A percentile compares a stretch with the other conserved stretches of the same genome.
phyloP scores from a whole-genome alignment of 2,329 filamentous ascomycete genomes.

The Cladosporium sphaerospermum region DNA sequence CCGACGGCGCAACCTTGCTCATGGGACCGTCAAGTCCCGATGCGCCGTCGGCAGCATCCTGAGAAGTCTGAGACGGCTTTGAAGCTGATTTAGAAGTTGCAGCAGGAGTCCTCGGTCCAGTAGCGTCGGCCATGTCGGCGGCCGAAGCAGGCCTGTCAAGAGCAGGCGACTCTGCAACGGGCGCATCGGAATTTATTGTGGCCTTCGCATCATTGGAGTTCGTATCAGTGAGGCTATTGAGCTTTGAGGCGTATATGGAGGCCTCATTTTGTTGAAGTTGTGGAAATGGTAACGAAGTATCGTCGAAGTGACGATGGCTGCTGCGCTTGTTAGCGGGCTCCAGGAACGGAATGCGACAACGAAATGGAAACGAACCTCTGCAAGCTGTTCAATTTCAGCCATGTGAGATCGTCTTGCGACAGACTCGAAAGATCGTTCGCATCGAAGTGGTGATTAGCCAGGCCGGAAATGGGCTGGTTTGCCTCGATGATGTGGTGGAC shows the following conservation, averaged over 20 bases:
- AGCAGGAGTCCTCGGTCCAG: neutral
- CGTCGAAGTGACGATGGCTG: slow-evolving; percentile 53
- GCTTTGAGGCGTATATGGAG: slow-evolving; percentile 24
- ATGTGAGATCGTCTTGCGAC: slow-evolving; percentile 12
- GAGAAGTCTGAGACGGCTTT: neutral
- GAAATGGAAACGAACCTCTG: slow-evolving; percentile 35
- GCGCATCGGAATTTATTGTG: slow-evolving; percentile 13
- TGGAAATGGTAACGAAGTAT: slow-evolving; percentile 45
- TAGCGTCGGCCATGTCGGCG: slow-evolving; percentile 8
- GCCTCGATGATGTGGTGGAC: slow-evolving; percentile 15
- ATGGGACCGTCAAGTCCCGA: neutral
- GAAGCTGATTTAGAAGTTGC: neutral
- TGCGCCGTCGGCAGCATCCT: neutral
- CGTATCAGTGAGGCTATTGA: slow-evolving; percentile 17
- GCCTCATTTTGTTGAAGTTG: slow-evolving; percentile 22
- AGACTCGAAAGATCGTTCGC: slow-evolving; percentile 6
- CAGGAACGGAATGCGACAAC: slow-evolving; percentile 1
- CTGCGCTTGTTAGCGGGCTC: slow-evolving; percentile 8
- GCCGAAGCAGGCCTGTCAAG: slow-evolving; percentile 8
- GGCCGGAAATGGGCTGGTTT: slow-evolving; percentile 13
- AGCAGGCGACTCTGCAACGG: slow-evolving; percentile 17
- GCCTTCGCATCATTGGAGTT: slow-evolving; percentile 10
- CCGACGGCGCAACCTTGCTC: slow-evolving; percentile 20
- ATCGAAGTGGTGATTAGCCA: slow-evolving; percentile 11
- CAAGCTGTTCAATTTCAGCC: slow-evolving; percentile 51